These are phyloP conservation scores for Pichia sp. DNA, from an alignment of 1,139 yeast species.

Conservation along the genomic window DNA sequence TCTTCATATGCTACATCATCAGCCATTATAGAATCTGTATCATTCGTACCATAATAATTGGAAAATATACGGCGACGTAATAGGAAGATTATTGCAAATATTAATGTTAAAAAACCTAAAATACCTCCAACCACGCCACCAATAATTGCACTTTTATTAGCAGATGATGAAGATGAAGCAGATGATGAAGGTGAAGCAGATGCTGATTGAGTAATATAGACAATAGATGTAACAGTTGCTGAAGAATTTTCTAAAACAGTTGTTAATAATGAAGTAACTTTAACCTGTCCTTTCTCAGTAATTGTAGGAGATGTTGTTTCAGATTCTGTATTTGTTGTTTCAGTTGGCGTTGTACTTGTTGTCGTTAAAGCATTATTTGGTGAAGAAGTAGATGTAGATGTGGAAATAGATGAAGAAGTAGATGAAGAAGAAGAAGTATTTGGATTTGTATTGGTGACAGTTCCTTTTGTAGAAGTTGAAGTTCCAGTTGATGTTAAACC, in stretches of 20 bases:
- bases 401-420: not conserved
- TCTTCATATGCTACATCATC: conserved; percentile 53
- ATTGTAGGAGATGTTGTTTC: conserved; percentile 16
- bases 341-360: not conserved
- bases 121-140: conserved; percentile 71
- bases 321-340: not conserved
- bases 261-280: conserved; percentile 26
- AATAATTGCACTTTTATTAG: conserved; percentile 49
- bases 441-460: conserved; percentile 16
- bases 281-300: conserved; percentile 16
- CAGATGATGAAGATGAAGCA: conserved; percentile 16
- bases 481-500: conserved; percentile 22
- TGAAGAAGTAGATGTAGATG: not conserved
- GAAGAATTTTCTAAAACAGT: conserved; percentile 20
- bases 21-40: conserved; percentile 47
- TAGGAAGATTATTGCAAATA: conserved; percentile 43
- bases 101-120: conserved; percentile 41
- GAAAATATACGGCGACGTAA: conserved; percentile 41
- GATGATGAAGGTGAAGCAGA: conserved; percentile 17
- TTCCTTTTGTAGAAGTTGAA: conserved; percentile 14
- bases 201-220: conserved; percentile 23
- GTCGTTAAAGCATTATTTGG: too few relatives aligned
- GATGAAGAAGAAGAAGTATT: conserved; percentile 18
- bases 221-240: conserved; percentile 25
- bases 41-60: conserved; percentile 46